Conservation (phyloP, 805 yeast species). For the Yamadazyma laniorum region DNA sequence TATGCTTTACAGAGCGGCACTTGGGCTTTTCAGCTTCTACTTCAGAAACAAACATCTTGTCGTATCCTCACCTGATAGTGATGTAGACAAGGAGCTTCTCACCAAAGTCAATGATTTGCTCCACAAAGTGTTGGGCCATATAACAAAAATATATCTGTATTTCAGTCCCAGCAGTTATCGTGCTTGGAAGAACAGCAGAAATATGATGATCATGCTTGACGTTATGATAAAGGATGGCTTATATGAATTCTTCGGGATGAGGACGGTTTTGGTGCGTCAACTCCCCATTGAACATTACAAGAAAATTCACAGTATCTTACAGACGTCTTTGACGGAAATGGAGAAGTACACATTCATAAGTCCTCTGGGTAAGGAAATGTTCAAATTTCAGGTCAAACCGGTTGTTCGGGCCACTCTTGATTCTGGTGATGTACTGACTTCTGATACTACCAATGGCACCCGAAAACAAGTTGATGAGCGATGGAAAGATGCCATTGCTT, state of each 20-base stretch:
- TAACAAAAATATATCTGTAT: conserved; percentile 3
- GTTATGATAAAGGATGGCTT: not conserved
- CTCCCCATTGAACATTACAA: not conserved
- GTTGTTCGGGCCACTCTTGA: not conserved
- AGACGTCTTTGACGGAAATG: not conserved
- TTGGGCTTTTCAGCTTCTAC: conserved; percentile 22
- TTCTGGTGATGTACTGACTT: not conserved
- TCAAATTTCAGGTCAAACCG: not conserved
- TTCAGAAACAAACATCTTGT: conserved; percentile 16
- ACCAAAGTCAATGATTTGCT: not conserved
- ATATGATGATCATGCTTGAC: conserved; percentile 28
- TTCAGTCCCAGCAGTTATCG: conserved; percentile 59
- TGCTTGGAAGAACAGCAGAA: conserved; percentile 65
- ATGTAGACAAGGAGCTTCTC: not conserved
- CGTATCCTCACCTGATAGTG: not conserved
- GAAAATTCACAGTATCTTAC: not conserved
- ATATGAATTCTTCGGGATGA: conserved; percentile 1
- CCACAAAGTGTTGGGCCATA: not conserved
- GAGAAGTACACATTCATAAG: not conserved
- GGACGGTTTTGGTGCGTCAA: not conserved
- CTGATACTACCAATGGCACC: not conserved
- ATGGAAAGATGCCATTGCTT: conserved; percentile 2
- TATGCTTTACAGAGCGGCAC: conserved; percentile 23
- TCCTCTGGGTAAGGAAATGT: not conserved
- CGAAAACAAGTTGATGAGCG: conserved; percentile 1